These are phyloP conservation scores for Nicotiana paniculata DNA, from an alignment of 257 asterid genomes.

Conservation along the genomic window DNA sequence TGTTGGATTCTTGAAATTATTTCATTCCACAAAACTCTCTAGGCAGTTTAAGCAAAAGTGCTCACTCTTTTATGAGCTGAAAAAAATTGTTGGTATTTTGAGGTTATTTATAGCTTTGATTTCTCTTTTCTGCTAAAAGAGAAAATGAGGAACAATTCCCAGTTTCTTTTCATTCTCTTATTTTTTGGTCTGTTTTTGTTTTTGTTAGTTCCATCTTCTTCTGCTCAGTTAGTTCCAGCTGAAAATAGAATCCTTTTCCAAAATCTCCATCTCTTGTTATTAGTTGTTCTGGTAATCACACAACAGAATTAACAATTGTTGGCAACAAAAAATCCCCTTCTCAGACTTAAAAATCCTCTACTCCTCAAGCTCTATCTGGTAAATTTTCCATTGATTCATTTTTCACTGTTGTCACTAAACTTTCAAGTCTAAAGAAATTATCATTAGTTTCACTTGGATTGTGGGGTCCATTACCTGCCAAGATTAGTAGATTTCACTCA, in stretches of 20 bases:
- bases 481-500: conserved; percentile 56
- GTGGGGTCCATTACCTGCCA: conserved; percentile 78
- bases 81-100: too few relatives aligned
- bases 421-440: conserved; percentile 47
- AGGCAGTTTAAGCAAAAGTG: not conserved
- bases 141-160: not conserved
- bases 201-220: conserved; percentile 20
- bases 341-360: conserved; percentile 19
- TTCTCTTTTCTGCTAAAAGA: not conserved
- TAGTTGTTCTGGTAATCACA: conserved; percentile 58
- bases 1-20: not conserved
- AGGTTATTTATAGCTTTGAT: not conserved
- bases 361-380: conserved; percentile 43
- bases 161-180: not conserved
- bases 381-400: conserved; percentile 71
- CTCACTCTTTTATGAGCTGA: not conserved
- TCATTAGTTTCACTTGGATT: conserved; percentile 69
- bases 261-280: conserved; percentile 49
- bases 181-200: conserved; percentile 27
- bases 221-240: conserved; percentile 43
- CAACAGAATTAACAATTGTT: conserved; percentile 63
- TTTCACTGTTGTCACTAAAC: conserved; percentile 80
- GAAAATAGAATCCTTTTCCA: conserved; percentile 64
- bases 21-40: not conserved
- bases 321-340: conserved; percentile 66